A percentile compares a stretch with the other conserved stretches of the same genome.
phyloP scores from a whole-genome alignment of 2,329 filamentous ascomycete genomes.

The Cladosporium velox region DNA sequence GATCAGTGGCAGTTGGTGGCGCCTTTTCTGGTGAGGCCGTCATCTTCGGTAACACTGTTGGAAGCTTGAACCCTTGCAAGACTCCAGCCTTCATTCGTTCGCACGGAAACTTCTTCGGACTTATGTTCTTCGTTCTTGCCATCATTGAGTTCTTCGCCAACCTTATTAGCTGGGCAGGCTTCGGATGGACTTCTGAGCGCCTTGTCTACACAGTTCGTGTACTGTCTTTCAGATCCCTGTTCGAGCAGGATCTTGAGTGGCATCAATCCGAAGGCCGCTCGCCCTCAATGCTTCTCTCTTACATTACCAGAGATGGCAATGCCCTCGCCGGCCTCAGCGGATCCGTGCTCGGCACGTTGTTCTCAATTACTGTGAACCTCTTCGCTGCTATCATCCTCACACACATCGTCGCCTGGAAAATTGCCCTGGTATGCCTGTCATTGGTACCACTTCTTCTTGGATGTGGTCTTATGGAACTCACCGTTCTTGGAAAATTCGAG shows the following conservation, averaged over 20 bases:
- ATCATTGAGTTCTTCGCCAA: constrained; percentile 64
- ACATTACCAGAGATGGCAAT: constrained; percentile 70
- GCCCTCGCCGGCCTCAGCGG: constrained; percentile 70
- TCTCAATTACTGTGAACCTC: constrained; percentile 69
- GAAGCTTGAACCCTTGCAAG: constrained; percentile 18
- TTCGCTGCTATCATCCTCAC: constrained; percentile 67
- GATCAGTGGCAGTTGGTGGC: constrained; percentile 35
- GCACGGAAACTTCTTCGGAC: constrained; percentile 60
- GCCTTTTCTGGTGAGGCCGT: constrained; percentile 60
- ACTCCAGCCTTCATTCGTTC: constrained; percentile 27
- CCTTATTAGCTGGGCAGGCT: constrained; percentile 56
- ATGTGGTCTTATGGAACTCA: constrained; percentile 70
- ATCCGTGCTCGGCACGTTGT: constrained; percentile 68
- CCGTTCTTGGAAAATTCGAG: constrained; percentile 61
- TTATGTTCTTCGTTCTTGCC: constrained; percentile 63
- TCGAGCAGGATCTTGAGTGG: constrained; percentile 70
- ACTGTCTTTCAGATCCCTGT: constrained; percentile 64
- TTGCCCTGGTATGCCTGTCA: constrained; percentile 70
- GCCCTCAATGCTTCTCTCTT: constrained; percentile 63
- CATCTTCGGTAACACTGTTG: constrained; percentile 54
- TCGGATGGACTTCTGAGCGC: constrained; percentile 50
- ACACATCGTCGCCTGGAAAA: constrained; percentile 74
- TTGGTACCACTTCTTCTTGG: constrained; percentile 69
- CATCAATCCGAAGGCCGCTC: constrained; percentile 66
- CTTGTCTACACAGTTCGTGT: constrained; percentile 65